Base-by-base conservation (phyloP, 2,329 filamentous ascomycete genomes). In the Lizonia empirigonia region DNA sequence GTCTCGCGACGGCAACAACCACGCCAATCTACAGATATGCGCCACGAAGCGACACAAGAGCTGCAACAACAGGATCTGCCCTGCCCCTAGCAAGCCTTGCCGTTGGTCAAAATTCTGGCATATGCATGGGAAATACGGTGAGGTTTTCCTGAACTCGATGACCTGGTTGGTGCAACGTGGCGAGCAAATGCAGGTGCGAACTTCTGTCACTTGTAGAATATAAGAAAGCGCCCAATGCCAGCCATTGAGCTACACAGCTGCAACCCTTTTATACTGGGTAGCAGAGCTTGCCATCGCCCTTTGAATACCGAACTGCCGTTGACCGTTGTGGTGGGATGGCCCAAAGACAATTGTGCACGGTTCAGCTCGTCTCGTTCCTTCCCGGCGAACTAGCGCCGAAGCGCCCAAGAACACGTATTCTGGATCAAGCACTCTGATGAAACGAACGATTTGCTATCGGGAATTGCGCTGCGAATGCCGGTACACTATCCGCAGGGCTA, bases 121-220 rank as follows among this genome's bases (percentile, higher is more conserved):
- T 23, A 23, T 42, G 42, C 42, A 52, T 29, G 30, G 19, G 39
- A 49, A 36, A 16, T 44, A 40, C 50, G 34, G 50, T 44, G 44
- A 44, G 38, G 44, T 15, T 38, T 41, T 36, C 45, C 39, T 16
- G 8, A 19, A 36, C 5, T 44, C 22, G 15, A 26, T 15, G 39
- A 39, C 34, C 32, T 52, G 50, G 39, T 40, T 53, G 50, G 50
- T 53, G 50, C 44, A 34, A 53, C 50, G 50, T 53, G 50, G 50
- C 50, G 34, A 42, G 42, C 49, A 44, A 42, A 52, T 49, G 50
- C 50, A 53, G 50, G 50, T 35, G 50, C 35, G 29, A 36, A 41
- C 33, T 48, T 44, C 35, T 44, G 44, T 48, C 50, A 49, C 50
- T 52, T 44, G 39, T 44, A 44, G 34, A 42, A 53, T 53, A 53